Evolutionary conservation across 352 stramenopile genomes (phyloP), one percentile per base, ranked within the genome.

Genomic region (Peronosclerospora sorghi): DNA sequence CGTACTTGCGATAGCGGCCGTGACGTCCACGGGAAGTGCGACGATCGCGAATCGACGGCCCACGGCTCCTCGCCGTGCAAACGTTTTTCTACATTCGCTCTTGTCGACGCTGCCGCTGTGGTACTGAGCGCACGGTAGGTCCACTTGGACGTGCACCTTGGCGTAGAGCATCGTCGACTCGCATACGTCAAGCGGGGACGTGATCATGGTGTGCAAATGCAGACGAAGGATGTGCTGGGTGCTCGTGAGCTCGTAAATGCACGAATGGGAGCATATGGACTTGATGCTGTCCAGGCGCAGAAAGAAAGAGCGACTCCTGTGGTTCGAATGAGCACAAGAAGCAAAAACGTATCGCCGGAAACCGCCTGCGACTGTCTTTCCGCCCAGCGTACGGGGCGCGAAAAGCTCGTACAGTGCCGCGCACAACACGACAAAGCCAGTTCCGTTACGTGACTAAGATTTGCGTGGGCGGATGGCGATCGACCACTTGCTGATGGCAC

Each of bases 41-140:
- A 59, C 51, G 18, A 72, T 48, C 15, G 62, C 62, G 18, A 40
- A 54, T 15, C 62, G 58, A 7, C 62, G 62, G 10, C 62, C 62
- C 17, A 72, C 62, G 7, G 62, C 62, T n/a, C 62, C 62, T 4
- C 49, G 49, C 12, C 61, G 51, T 3, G 52, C 35, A 4, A 73
- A 36, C 19, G 63, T 49, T 27, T 65, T 58, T 35, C 39, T 60
- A 48, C 39, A 54, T 26, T 55, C 39, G 1, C 53, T 32, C 13
- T 57, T 47, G 13, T 56, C 20, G 6, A 44, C 19, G 32, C 35
- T 53, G 32, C 17, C 14, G 35, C 40, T 42, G 23, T 52, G 21
- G 32, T 39, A 49, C 26, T 48, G 35, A 24, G 24, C 8, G n/a
- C 14, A 10, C 8, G 7, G 32, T 8, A 19, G 26, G 4, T 38